These are phyloP conservation scores for Malania oleifera DNA, from an alignment of 164 flowering plant genomes.

Conservation along the genomic window DNA sequence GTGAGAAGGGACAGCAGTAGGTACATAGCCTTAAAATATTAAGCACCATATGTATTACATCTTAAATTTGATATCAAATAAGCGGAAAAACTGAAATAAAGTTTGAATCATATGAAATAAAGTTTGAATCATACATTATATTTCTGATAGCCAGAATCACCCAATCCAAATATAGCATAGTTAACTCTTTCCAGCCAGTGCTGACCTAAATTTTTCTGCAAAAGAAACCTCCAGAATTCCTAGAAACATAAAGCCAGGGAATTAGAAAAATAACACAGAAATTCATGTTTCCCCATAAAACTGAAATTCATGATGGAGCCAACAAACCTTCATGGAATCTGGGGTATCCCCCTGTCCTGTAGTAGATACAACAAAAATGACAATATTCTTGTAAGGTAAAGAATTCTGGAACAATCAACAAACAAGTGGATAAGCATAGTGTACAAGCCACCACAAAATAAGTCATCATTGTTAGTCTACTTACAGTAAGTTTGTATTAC, in stretches of 20 bases:
- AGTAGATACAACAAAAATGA: conserved; percentile 86
- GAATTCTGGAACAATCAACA: conserved; percentile 36
- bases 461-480: too few species aligned
- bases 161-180: conserved; percentile 94
- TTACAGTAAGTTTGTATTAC: too few species aligned
- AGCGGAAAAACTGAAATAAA: conserved; percentile 2
- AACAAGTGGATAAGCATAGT: conserved; percentile 3
- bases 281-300: not conserved
- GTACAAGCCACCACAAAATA: not conserved
- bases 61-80: not conserved
- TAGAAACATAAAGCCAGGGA: conserved; percentile 18
- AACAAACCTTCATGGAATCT: conserved; percentile 79
- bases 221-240: conserved; percentile 85
- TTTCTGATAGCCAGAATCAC: conserved; percentile 93
- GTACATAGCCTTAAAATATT: too few species aligned
- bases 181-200: conserved; percentile 69
- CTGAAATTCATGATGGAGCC: not conserved
- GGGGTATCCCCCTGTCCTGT: conserved; percentile 93
- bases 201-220: conserved; percentile 54
- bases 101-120: too few species aligned
- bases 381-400: conserved; percentile 41
- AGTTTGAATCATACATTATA: conserved; percentile 67
- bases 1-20: too few species aligned
- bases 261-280: not conserved
- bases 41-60: too few species aligned